Evolutionary conservation across 2,329 filamentous ascomycete genomes (phyloP).

Genomic region (Talaromyces funiculosus): DNA sequence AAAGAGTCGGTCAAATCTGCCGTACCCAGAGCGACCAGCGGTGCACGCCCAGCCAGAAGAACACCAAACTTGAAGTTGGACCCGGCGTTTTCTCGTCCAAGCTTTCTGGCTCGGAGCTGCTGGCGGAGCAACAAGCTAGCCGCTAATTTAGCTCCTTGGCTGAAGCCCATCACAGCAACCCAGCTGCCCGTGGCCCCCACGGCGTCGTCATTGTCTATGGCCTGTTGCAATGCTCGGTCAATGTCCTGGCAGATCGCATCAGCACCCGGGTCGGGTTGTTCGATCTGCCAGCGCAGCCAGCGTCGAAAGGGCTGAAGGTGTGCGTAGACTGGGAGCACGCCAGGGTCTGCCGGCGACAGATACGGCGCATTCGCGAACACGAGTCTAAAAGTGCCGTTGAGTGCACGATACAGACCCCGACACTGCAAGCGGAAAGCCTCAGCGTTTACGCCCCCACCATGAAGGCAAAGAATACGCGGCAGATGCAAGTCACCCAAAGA

Average conservation of each 20-base stretch:
- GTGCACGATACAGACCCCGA: slow-evolving; percentile 48
- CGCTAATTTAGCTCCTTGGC: slow-evolving; percentile 59
- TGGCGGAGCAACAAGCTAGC: slow-evolving; percentile 57
- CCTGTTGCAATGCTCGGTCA: slow-evolving; percentile 19
- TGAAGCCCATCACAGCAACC: slow-evolving; percentile 60
- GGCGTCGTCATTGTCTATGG: slow-evolving; percentile 49
- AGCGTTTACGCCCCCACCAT: slow-evolving; percentile 71
- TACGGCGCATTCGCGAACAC: slow-evolving; percentile 69
- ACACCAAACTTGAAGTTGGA: slow-evolving; percentile 56
- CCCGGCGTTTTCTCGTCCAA: slow-evolving; percentile 19
- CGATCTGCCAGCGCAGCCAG: slow-evolving; percentile 59
- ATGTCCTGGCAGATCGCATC: slow-evolving; percentile 39
- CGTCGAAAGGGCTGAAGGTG: slow-evolving; percentile 60
- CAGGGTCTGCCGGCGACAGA: slow-evolving; percentile 55
- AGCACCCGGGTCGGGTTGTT: slow-evolving; percentile 22
- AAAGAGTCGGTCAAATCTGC: slow-evolving; percentile 4
- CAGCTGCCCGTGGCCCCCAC: slow-evolving; percentile 51
- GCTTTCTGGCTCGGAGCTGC: slow-evolving; percentile 43
- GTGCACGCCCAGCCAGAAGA: slow-evolving; percentile 56
- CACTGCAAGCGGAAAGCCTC: slow-evolving; percentile 63
- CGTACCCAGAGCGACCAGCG: slow-evolving; percentile 44
- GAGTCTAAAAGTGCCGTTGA: slow-evolving; percentile 59
- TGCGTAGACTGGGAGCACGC: slow-evolving; percentile 60
- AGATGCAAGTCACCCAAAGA: slow-evolving; percentile 11
- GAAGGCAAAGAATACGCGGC: slow-evolving; percentile 72